A percentile compares a stretch with the other conserved stretches of the same genome.
Conservation (phyloP, 2,329 filamentous ascomycete species). For the Ophiostoma montium region DNA sequence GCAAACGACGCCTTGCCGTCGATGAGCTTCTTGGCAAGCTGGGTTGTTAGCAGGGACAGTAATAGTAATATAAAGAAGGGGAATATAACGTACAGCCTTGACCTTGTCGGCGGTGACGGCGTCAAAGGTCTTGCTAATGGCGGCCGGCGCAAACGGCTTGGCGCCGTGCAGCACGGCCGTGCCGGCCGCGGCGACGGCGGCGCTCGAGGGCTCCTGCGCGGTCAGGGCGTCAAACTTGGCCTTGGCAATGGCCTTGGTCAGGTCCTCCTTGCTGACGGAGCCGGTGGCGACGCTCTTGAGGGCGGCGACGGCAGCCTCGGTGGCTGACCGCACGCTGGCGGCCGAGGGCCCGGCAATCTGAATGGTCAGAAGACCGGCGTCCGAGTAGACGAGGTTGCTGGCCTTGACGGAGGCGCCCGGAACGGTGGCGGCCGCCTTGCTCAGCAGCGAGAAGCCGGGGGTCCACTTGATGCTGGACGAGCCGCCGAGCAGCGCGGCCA, state of each 20-base stretch:
- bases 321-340: constrained; percentile 55
- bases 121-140: constrained; percentile 59
- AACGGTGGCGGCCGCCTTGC: constrained; percentile 57
- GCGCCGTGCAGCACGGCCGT: constrained; percentile 68
- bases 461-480: constrained; percentile 92
- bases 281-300: constrained; percentile 71
- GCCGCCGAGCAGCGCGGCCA: constrained; percentile 79
- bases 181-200: constrained; percentile 71
- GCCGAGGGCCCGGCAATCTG: constrained; percentile 60
- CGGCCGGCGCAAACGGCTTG: constrained; percentile 71
- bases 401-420: constrained; percentile 57
- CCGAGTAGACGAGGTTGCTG: constrained; percentile 75
- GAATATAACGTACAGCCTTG: constrained; percentile 55
- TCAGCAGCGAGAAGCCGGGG: constrained; percentile 77
- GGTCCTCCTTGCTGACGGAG: constrained; percentile 65
- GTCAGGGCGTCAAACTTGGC: constrained; percentile 90
- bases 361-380: constrained; percentile 79
- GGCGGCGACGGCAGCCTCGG: constrained; percentile 63
- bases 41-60: constrained; percentile 2
- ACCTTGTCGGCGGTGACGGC: constrained; percentile 71
- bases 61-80: background rate
- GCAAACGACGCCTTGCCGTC: constrained; percentile 81
- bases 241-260: constrained; percentile 78
- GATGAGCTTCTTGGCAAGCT: constrained; percentile 81
- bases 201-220: constrained; percentile 60